Conservation (phyloP, 768 basidiomycete species). For the Lactifluus rugatus region DNA sequence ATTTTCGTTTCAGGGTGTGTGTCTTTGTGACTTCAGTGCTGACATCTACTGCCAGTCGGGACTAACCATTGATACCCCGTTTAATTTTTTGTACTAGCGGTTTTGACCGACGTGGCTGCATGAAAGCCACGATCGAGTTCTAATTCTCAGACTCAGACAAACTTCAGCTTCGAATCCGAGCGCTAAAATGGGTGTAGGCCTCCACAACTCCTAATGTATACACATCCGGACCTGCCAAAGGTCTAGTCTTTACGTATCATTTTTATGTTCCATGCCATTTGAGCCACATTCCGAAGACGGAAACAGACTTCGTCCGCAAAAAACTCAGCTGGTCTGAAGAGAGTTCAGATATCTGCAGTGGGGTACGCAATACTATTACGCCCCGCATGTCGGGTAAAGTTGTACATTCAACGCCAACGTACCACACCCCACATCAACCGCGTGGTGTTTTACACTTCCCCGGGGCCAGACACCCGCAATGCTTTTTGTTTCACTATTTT, state of each 20-base stretch:
- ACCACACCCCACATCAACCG: slow-evolving; percentile 5
- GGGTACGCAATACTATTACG: slow-evolving; percentile 15
- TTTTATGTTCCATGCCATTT: slow-evolving; percentile 1
- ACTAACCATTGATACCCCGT: not conserved
- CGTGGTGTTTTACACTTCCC: slow-evolving; percentile 10
- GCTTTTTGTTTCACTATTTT: not conserved
- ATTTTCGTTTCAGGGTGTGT: not conserved
- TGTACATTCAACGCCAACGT: not conserved
- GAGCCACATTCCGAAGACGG: slow-evolving; percentile 9
- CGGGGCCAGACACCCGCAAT: not conserved
- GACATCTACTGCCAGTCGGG: not conserved
- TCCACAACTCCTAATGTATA: slow-evolving; percentile 9
- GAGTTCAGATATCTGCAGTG: not conserved
- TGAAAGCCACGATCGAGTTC: not conserved
- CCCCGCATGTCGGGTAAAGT: not conserved
- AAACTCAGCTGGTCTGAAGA: not conserved
- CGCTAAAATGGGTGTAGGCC: not conserved
- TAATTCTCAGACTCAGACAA: not conserved
- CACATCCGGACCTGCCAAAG: not conserved
- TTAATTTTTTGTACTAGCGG: not conserved
- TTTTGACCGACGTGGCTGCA: not conserved
- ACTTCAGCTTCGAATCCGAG: not conserved
- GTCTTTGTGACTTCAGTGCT: not conserved
- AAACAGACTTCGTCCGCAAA: not conserved
- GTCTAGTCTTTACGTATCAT: slow-evolving; percentile 3